phyloP scores from a whole-genome alignment of 805 yeast species.

The Saturnispora hagleri region DNA sequence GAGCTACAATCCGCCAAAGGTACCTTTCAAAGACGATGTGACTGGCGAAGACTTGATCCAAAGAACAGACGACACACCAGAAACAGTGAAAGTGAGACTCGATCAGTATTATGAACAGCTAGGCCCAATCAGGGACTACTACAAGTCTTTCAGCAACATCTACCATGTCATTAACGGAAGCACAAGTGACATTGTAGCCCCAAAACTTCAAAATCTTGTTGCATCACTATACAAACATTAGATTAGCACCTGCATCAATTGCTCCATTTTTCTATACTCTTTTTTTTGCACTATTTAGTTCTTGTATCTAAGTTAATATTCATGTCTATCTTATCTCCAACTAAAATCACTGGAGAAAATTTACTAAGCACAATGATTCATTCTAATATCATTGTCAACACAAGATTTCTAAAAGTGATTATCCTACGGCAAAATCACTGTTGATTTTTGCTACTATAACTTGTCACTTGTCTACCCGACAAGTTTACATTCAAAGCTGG shows the following conservation, averaged over 20 bases:
- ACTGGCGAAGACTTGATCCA: conserved; percentile 82
- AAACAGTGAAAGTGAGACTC: conserved; percentile 58
- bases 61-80: conserved; percentile 76
- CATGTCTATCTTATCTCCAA: neutral
- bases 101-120: conserved; percentile 50
- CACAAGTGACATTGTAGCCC: conserved; percentile 77
- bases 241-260: neutral
- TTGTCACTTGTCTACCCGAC: too few species aligned
- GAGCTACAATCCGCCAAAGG: conserved; percentile 83
- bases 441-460: too few species aligned
- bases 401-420: too few species aligned
- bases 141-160: conserved; percentile 35
- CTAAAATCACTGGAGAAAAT: neutral
- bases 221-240: neutral
- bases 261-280: neutral
- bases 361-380: neutral
- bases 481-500: too few species aligned
- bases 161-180: conserved; percentile 57
- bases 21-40: conserved; percentile 71
- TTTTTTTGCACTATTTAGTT: neutral
- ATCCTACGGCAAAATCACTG: too few species aligned
- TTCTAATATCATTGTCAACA: too few species aligned
- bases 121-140: conserved; percentile 58
- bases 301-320: neutral
- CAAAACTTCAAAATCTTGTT: conserved; percentile 37